Evolutionary conservation across 176 grass and related monocot genomes (phyloP).

Genomic region (Cenchrus purpureus): DNA sequence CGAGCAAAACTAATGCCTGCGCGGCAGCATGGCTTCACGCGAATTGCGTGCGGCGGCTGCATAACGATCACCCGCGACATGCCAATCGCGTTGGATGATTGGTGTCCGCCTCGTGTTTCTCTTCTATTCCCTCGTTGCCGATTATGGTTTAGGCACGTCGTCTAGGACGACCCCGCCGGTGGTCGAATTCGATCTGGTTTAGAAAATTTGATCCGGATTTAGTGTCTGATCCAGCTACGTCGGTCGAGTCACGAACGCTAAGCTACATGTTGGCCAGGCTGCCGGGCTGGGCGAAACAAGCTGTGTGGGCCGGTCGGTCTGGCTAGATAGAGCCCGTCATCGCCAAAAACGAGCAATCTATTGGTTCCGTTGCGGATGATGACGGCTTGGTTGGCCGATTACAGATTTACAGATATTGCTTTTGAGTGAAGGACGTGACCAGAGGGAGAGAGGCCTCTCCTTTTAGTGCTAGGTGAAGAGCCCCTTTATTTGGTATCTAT

Average conservation of each 20-base stretch:
- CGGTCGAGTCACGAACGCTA: background rate
- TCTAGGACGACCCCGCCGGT: background rate
- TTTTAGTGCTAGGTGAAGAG: no score
- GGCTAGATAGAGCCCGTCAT: background rate
- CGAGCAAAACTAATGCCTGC: background rate
- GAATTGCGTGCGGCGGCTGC: background rate
- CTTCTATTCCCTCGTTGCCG: background rate
- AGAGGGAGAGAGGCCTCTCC: no score
- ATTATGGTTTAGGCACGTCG: background rate
- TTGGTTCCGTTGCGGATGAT: background rate
- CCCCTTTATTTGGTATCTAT: no score
- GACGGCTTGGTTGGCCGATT: background rate
- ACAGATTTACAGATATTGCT: background rate
- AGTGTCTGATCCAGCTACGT: background rate
- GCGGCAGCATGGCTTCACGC: conserved; percentile 6
- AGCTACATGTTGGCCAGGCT: conserved; percentile 15
- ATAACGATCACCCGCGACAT: background rate
- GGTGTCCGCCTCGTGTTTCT: background rate
- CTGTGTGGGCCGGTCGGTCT: background rate
- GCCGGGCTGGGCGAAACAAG: conserved; percentile 16
- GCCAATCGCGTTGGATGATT: conserved; percentile 21
- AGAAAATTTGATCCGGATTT: background rate
- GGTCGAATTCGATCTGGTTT: background rate
- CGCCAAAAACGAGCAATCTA: background rate
- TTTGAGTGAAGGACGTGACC: background rate